Conservation (phyloP, 1,139 yeast species). For the Geotrichum histeridarum region DNA sequence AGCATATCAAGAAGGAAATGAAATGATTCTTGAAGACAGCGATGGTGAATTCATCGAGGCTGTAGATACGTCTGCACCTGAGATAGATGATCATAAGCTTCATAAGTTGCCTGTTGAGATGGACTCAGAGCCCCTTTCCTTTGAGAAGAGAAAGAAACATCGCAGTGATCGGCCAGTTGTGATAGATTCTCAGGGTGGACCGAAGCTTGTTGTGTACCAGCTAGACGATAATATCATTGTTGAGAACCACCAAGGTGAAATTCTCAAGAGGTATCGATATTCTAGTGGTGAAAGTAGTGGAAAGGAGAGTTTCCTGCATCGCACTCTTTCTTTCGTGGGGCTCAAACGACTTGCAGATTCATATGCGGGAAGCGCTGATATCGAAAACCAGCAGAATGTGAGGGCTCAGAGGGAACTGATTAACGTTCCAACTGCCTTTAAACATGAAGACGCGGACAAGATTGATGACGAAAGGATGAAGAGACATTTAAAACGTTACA, state of each 20-base stretch:
- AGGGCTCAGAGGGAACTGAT: conserved; percentile 8
- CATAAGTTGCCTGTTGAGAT: background rate
- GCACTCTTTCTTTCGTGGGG: conserved; percentile 32
- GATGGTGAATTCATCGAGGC: conserved; percentile 69
- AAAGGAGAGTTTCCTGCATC: conserved; percentile 21
- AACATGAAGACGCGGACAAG: background rate
- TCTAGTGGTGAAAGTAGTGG: conserved; percentile 4
- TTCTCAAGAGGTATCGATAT: conserved; percentile 73
- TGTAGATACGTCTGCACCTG: conserved; percentile 18
- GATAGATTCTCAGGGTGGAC: background rate
- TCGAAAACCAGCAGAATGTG: conserved; percentile 22
- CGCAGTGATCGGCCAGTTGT: background rate
- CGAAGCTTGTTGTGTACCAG: conserved; percentile 49
- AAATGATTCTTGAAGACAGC: conserved; percentile 69
- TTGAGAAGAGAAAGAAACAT: too few species aligned
- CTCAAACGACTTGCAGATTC: conserved; percentile 10
- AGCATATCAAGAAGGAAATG: conserved; percentile 70
- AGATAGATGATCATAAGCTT: background rate
- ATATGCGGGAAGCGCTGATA: conserved; percentile 18
- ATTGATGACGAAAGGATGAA: conserved; percentile 11
- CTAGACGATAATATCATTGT: conserved; percentile 70
- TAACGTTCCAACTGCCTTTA: background rate
- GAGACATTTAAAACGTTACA: conserved; percentile 4
- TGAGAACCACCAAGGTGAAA: conserved; percentile 90
- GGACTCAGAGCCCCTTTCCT: too few species aligned